phyloP scores from a whole-genome alignment of 2,329 filamentous ascomycete genomes.

The Colletotrichum sp. region DNA sequence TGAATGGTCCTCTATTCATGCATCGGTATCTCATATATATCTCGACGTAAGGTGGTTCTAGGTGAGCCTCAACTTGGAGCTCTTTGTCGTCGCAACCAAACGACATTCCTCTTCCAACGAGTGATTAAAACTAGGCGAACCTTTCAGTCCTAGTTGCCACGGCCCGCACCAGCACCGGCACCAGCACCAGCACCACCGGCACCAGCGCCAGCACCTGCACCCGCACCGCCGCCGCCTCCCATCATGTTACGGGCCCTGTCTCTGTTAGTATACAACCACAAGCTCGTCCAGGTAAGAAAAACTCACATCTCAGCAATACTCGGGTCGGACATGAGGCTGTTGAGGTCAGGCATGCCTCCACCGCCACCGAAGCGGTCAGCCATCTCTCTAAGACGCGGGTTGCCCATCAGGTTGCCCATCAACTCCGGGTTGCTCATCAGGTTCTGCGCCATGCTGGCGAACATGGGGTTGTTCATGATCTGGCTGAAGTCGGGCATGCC shows the following conservation, averaged over 20 bases:
- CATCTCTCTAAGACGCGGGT: slow-evolving; percentile 88
- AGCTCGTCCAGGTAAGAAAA: not conserved
- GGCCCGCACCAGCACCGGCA: slow-evolving; percentile 30
- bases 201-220: slow-evolving; percentile 23
- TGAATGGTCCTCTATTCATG: slow-evolving; percentile 2
- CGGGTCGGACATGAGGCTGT: slow-evolving; percentile 88
- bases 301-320: slow-evolving; percentile 92
- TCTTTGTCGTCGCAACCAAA: not conserved
- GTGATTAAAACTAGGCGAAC: too few species aligned
- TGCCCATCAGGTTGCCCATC: slow-evolving; percentile 92
- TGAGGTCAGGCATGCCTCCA: slow-evolving; percentile 89
- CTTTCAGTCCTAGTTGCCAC: not conserved
- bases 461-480: slow-evolving; percentile 99
- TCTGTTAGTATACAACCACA: not conserved
- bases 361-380: slow-evolving; percentile 77
- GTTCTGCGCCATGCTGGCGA: slow-evolving; percentile 95
- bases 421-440: slow-evolving; percentile 96
- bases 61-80: not conserved
- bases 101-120: not conserved
- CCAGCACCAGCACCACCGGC: slow-evolving; percentile 28
- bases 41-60: not conserved
- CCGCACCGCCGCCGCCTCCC: slow-evolving; percentile 36
- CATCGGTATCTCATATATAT: not conserved
- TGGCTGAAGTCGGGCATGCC: slow-evolving; percentile 87
- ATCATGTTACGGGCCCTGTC: slow-evolving; percentile 52